Conservation (phyloP, 306 rosid genomes). For the Luffa aegyptiaca region DNA sequence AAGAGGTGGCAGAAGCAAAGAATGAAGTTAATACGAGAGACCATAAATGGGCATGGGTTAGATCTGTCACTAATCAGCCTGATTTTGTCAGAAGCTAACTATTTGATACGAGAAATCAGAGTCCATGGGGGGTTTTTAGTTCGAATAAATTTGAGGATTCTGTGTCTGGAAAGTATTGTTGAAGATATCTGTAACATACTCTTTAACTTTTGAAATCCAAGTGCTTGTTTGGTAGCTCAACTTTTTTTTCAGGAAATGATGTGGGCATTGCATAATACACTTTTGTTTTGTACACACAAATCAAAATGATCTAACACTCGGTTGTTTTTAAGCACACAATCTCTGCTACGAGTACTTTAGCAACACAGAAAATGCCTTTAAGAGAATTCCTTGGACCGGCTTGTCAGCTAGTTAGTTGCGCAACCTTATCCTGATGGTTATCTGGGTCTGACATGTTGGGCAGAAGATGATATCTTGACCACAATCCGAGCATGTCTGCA, state of each 20-base stretch:
- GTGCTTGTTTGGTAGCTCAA: not conserved
- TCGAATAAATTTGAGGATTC: not conserved
- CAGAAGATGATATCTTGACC: not conserved
- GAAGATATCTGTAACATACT: not conserved
- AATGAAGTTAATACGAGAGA: slow-evolving; percentile 48
- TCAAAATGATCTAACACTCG: not conserved
- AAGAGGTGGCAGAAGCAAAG: slow-evolving; percentile 58
- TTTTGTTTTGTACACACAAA: not conserved
- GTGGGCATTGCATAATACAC: not conserved
- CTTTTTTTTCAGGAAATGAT: not conserved
- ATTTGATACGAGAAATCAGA: not conserved
- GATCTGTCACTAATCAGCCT: slow-evolving; percentile 79
- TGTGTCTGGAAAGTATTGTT: not conserved
- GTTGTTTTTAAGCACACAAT: not conserved
- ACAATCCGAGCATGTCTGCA: slow-evolving; percentile 3
- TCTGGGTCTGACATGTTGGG: not conserved
- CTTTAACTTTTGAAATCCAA: not conserved
- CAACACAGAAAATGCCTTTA: not conserved
- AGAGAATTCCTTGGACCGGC: not conserved
- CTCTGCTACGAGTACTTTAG: not conserved
- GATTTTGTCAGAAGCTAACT: slow-evolving; percentile 39
- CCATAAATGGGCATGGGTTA: slow-evolving; percentile 91
- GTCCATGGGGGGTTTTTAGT: not conserved
- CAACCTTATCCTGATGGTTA: not conserved
- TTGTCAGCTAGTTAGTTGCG: not conserved